Base-by-base conservation (phyloP, 495 filamentous ascomycete genomes). In the Talaromyces wortmannii region DNA sequence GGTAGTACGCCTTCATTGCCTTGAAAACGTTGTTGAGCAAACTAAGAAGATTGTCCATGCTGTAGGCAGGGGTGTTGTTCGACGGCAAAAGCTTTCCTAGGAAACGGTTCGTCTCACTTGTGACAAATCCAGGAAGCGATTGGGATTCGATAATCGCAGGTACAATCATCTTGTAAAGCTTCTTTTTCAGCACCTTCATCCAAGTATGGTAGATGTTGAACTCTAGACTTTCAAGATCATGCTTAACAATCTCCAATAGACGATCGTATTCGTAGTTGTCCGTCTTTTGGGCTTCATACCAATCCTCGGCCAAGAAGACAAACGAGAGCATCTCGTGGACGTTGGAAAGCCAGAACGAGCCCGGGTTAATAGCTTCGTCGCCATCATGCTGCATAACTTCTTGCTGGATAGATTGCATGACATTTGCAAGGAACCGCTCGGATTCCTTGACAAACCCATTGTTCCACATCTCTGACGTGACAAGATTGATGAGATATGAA, bases 191-290 rank as follows among this genome's bases (percentile, higher is more conserved):
- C 45, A 96, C 91, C 78, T 99, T 99, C 94, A 99, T 99, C 94
- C 94, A 99, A 10, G 94, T 99, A 72, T 99, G 95, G 71, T 99
- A 99, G 66, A 99, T 97, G 76, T 99, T 99, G 81, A 99, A 99
- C 72, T 99, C 94, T 45, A 99, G 76, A 70, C 90, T 96, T 75
- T 99, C 94, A 50, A 99, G 78, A 62, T 99, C 94, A 63, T 97
- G 94, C 79, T 99, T 99, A 58, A 97, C 94, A 65, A 99, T 97
- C 67, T 99, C 94, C 63, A 99, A 73, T 32, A 99, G 78, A 58
- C 95, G 88, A 73, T 99, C 95, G 61, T 99, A 99, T 74, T 97
- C 94, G 69, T 92, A 96, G 63, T 99, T 96, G 66, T 97, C 95
- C 48, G 91, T 95, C 80, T 99, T 99, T 68, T 99, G 94, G 30